Percentiles rank a stretch among this genome's conserved stretches.
Conservation (phyloP, 1,284 basidiomycete species). For the Cryptococcus hybrid region DNA sequence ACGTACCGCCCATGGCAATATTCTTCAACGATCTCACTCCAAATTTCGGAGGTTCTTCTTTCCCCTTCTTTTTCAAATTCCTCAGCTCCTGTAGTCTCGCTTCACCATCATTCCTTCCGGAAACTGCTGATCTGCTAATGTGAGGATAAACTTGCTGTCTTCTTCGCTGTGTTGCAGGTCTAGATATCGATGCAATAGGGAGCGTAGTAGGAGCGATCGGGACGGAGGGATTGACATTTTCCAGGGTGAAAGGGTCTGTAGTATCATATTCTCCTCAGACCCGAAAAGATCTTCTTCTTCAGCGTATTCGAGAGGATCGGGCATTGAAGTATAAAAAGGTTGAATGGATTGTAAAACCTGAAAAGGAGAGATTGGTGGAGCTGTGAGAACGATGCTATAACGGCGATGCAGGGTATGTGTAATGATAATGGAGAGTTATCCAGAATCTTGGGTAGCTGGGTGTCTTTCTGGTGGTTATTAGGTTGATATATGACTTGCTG, state of each 20-base stretch:
- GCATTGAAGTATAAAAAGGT: background rate
- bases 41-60: background rate
- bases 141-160: background rate
- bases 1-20: conserved; percentile 18
- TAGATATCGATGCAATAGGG: background rate
- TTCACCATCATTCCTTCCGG: conserved; percentile 3
- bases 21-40: conserved; percentile 16
- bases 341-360: background rate
- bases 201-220: background rate
- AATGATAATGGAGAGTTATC: too few species aligned
- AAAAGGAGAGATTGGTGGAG: background rate
- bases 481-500: too few species aligned
- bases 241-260: background rate
- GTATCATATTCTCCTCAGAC: conserved; percentile 18
- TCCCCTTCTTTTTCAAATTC: conserved; percentile 7
- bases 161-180: background rate
- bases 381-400: background rate
- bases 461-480: too few species aligned
- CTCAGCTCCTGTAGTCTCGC: conserved; percentile 16
- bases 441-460: too few species aligned
- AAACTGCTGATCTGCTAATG: background rate
- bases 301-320: conserved; percentile 19
- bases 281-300: conserved; percentile 36
- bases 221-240: background rate
- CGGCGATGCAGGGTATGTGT: too few species aligned